Evolutionary conservation across 2,329 filamentous ascomycete species (phyloP).

Genomic region (Phaeosphaeriaceae sp.): DNA sequence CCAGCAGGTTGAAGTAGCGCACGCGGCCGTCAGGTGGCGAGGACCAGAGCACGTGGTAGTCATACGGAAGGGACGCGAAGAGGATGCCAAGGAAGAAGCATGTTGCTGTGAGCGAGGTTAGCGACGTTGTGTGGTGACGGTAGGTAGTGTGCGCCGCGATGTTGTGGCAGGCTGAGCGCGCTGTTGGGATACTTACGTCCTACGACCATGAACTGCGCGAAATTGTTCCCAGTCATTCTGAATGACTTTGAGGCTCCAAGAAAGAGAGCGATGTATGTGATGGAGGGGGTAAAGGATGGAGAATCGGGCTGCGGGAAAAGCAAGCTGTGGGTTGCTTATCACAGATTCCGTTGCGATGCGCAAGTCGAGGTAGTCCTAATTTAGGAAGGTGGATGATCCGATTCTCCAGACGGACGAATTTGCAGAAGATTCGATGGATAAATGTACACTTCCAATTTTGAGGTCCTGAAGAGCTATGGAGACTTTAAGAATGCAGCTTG

Average conservation of each 20-base stretch:
- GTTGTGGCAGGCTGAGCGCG: neutral
- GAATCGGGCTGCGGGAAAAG: constrained; percentile 10
- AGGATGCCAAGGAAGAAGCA: constrained; percentile 99
- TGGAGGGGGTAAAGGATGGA: constrained; percentile 9
- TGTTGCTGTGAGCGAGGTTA: constrained; percentile 56
- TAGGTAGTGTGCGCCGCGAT: constrained; percentile 1
- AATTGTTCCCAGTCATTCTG: constrained; percentile 62
- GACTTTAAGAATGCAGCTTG: neutral
- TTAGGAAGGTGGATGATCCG: constrained; percentile 35
- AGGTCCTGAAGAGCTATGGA: neutral
- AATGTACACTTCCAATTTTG: neutral
- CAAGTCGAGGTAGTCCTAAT: constrained; percentile 29
- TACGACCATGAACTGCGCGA: constrained; percentile 96
- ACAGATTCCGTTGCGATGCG: constrained; percentile 23
- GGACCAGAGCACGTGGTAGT: constrained; percentile 87
- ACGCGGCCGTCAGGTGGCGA: constrained; percentile 65
- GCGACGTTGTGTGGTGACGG: constrained; percentile 10
- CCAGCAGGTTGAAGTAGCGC: constrained; percentile 81
- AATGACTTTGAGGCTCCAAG: constrained; percentile 6
- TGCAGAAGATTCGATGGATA: neutral
- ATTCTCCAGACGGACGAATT: constrained; percentile 13
- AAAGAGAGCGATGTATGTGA: constrained; percentile 8
- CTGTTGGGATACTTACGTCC: constrained; percentile 72
- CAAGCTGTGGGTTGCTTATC: constrained; percentile 15
- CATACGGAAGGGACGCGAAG: constrained; percentile 96